Evolutionary conservation across 1,139 yeast genomes (phyloP), one percentile per base, ranked within the genome.

Genomic region (Nadsonia starkeyi-henricii): DNA sequence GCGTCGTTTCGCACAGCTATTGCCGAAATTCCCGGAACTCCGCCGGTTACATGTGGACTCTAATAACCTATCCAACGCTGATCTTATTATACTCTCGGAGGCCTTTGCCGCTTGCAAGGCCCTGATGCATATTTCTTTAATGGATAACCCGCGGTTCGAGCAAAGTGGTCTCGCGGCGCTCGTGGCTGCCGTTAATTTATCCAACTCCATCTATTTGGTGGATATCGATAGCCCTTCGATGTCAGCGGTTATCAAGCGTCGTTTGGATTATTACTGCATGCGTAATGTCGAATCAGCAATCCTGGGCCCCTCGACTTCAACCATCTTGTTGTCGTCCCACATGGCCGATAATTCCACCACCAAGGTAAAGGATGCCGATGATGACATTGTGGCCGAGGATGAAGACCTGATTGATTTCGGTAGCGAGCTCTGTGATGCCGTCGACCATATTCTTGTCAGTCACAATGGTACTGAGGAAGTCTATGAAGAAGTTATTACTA

Each of bases 191-290:
- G 79, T 84, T 2, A 80, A 81, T 58, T 66, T 73, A 37, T 81
- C 93, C 0, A 69, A 69, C 30, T 72, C 83, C 3, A 69, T 89
- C 26, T 78, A 78, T 54, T 78, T 82, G 1, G 66, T 89, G 48
- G 95, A 85, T 57, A 67, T 85, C 48, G 95, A 86, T 59, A 75
- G 77, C 54, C 83, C 77, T 47, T 64, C 73, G 51, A 73, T 85
- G 50, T 77, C 85, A 18, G 88, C 81, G 53, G 79, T 78, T 53
- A 70, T 88, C 46, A 77, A 83, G 28, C 84, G 88, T 42, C 75
- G 89, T 61, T 77, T 88, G 53, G 93, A 94, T 0, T 76, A 84
- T 52, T 82, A 83, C 59, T 71, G 89, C 58, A 80, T 88, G 81
- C 75, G 83, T 58, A 88, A 88, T 61, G 81, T 88, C 83, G 89